A percentile compares a stretch with the other conserved stretches of the same genome.
These are phyloP conservation scores for Baeospora myosura DNA, from an alignment of 1,284 basidiomycete species.

Conservation along the genomic window DNA sequence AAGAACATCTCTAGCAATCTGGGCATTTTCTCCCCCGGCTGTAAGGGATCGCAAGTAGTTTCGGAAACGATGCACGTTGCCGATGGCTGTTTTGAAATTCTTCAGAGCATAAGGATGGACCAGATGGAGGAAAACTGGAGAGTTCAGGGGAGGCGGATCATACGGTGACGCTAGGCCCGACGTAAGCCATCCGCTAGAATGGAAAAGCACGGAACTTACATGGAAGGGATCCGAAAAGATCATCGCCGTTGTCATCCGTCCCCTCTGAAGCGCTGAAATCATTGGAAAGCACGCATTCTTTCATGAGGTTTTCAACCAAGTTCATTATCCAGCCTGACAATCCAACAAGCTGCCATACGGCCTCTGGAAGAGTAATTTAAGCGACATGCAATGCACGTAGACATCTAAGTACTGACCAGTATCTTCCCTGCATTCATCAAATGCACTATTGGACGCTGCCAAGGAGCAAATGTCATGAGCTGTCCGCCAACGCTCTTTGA, in stretches of 20 bases:
- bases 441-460: constrained; percentile 49
- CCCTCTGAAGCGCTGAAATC: constrained; percentile 21
- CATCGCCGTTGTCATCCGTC: constrained; percentile 15
- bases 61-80: constrained; percentile 52
- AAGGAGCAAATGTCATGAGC: constrained; percentile 61
- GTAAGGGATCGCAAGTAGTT: constrained; percentile 41
- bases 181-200: neutral
- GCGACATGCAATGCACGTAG: constrained; percentile 8
- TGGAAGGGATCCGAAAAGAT: constrained; percentile 14
- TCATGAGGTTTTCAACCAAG: constrained; percentile 57
- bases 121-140: constrained; percentile 48
- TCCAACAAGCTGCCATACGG: constrained; percentile 62
- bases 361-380: constrained; percentile 32
- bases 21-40: constrained; percentile 49
- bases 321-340: constrained; percentile 52
- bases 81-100: constrained; percentile 39
- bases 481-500: constrained; percentile 43
- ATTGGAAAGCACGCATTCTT: constrained; percentile 47
- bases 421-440: constrained; percentile 58
- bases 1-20: constrained; percentile 55
- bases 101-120: constrained; percentile 52
- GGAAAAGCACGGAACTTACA: constrained; percentile 13
- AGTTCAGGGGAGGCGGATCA: constrained; percentile 5
- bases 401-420: constrained; percentile 56
- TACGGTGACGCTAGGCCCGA: constrained; percentile 1